Base-by-base conservation (phyloP, 2,329 filamentous ascomycete genomes). In the Aspergillus terreus region DNA sequence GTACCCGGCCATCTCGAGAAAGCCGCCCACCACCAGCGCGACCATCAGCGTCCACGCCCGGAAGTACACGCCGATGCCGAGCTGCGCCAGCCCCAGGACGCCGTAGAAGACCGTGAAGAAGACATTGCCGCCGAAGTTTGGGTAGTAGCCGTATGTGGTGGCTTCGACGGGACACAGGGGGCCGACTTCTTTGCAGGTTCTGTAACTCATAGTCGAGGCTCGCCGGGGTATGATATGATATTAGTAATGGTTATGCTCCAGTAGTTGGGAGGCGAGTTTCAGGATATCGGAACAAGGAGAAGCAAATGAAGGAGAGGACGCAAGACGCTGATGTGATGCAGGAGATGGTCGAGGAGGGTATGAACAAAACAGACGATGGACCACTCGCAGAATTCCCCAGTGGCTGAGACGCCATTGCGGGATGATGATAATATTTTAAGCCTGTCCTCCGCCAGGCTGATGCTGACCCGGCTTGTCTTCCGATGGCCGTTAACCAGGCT, bases 1-100 rank as follows among this genome's bases (percentile, higher is more conserved):
- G 59, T 85, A 85, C 7, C 83, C 83, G 1, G 82, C 63, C 25
- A 76, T 65, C 60, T 83, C 81, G 42, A 79, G 73, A 3, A 77
- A 53, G 6, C 78, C 72, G 7, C 79, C 81, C 3, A 76, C 55
- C 7, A 67, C 59, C 52, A 82, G 70, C 0, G 76, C 79, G 27
- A 77, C 64, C 68, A 77, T 73, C 62, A 78, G 82, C 4, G 79
- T 80, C 77, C 78, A 84, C 57, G 81, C 81, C 50, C 73, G 75
- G 61, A 76, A 79, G 47, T 68, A 71, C 47, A 79, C 65, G 6
- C 80, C 79, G 6, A 81, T 65, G 1, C 65, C 67, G 21, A 81
- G 45, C 45, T 84, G 80, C 17, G 72, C 62, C 4, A 81, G 12
- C 2, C 78, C 71, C 45, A 76, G 70, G 3, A 80, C 17, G 25